phyloP scores from a whole-genome alignment of 257 asterid genomes.

The Jacaranda mimosifolia region DNA sequence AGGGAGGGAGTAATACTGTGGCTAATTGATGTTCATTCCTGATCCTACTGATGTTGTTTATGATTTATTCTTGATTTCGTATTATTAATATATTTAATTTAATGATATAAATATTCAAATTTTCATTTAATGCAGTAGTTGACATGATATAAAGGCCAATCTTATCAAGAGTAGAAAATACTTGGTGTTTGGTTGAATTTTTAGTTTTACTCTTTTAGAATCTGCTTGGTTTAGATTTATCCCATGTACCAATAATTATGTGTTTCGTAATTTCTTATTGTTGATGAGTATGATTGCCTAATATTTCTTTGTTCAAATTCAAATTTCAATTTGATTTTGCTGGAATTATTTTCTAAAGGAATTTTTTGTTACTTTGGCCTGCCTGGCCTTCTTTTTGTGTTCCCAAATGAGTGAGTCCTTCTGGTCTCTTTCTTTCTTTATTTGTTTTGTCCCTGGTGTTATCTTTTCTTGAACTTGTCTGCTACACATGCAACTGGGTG shows the following conservation, averaged over 20 bases:
- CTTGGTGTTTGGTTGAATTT: background rate
- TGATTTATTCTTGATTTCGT: slow-evolving; percentile 4
- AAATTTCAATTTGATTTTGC: background rate
- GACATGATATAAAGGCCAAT: background rate
- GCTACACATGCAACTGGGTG: background rate
- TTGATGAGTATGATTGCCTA: background rate
- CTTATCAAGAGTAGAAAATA: background rate
- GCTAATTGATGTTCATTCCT: background rate
- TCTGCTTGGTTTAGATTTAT: background rate
- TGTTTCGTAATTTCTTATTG: background rate
- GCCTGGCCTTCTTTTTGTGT: background rate
- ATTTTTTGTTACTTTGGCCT: background rate
- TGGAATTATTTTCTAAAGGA: background rate
- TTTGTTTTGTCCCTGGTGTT: background rate
- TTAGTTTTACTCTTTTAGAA: background rate
- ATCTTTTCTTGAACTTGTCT: background rate
- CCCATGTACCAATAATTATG: background rate
- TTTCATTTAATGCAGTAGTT: background rate
- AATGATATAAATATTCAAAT: background rate
- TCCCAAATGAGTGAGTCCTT: background rate
- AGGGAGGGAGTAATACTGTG: background rate
- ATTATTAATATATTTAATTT: background rate
- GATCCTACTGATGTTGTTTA: background rate
- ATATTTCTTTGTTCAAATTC: background rate
- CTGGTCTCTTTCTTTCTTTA: background rate